phyloP scores from a whole-genome alignment of 2,329 filamentous ascomycete species.

The Fusarium keratoplasticum region DNA sequence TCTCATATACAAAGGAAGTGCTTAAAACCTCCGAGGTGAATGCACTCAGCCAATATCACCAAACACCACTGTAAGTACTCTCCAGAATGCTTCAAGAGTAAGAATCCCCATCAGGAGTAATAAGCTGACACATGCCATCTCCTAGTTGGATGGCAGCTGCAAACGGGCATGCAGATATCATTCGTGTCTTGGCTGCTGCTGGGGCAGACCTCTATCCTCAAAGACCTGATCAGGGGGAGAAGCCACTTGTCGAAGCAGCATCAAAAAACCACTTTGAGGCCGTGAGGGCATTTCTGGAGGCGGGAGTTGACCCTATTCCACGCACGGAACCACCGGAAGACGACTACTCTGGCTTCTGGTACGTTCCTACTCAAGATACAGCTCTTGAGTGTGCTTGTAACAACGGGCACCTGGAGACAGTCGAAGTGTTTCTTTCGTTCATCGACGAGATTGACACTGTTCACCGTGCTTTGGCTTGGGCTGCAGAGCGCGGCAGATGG shows the following conservation, averaged over 20 bases:
- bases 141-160: constrained; percentile 38
- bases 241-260: constrained; percentile 52
- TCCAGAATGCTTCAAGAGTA: not conserved
- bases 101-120: not conserved
- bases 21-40: constrained; percentile 26
- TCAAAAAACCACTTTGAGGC: constrained; percentile 41
- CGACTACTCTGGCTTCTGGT: not conserved
- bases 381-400: constrained; percentile 48
- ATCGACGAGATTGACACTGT: constrained; percentile 38
- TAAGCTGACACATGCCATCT: not conserved
- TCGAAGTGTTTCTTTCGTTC: constrained; percentile 43
- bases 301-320: constrained; percentile 49
- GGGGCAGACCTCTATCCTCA: constrained; percentile 43
- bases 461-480: constrained; percentile 45
- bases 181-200: constrained; percentile 33
- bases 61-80: constrained; percentile 41
- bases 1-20: constrained; percentile 34
- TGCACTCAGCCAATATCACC: constrained; percentile 10
- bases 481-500: constrained; percentile 25
- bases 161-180: constrained; percentile 27
- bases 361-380: constrained; percentile 34
- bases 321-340: not conserved
- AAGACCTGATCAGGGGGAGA: constrained; percentile 39
- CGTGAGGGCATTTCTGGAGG: constrained; percentile 47
- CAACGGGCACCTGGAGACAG: constrained; percentile 40